Base-by-base conservation (phyloP, 495 filamentous ascomycete genomes). In the Tuber borchii region DNA sequence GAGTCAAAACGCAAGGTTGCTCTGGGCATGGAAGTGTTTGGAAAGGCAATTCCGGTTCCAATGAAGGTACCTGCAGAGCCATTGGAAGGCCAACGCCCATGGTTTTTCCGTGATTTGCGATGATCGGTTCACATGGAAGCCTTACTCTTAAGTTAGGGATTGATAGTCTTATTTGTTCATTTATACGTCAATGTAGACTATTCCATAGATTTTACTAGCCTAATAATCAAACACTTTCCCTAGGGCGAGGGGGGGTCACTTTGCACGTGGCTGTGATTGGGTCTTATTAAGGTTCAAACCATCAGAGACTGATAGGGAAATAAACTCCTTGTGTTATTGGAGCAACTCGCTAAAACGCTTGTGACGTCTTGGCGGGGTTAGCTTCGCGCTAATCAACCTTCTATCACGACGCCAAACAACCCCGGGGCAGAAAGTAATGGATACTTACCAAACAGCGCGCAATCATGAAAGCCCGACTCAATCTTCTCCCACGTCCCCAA, bases 41-140 rank as follows among this genome's bases (percentile, higher is more conserved):
- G 86, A 12, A 84, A 82, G 0, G 82, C 77, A 0, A 83, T 96
- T 8, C 93, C 92, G 0, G 86, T 95, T 2, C 93, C 94, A 4
- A 93, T 96, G 88, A 80, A 87, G 73, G 79, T 87, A 46, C 93
- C 93, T 8, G 89, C 87, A 0, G 78, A 83, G 39, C 71, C 73
- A 44, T 89, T 90, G 75, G 85, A 81, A 1, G 83, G 73, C 12
- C 82, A 84, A 26, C 84, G 83, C 80, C 90, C 91, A 22, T 93
- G 91, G 90, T 91, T 88, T 77, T 87, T 72, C 31, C 17, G 10
- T 26, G 73, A 76, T 17, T 12, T 72, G 34, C 48, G 40, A 34
- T 39, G 46, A 48, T 71, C 14, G 56, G 26, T 34, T 65, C 56
- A 31, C 56, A 34, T 6, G 5, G 56, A 34, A 65, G 6, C 26